Conservation (phyloP, 2,329 filamentous ascomycete genomes). For the Aspergillus brasiliensis region DNA sequence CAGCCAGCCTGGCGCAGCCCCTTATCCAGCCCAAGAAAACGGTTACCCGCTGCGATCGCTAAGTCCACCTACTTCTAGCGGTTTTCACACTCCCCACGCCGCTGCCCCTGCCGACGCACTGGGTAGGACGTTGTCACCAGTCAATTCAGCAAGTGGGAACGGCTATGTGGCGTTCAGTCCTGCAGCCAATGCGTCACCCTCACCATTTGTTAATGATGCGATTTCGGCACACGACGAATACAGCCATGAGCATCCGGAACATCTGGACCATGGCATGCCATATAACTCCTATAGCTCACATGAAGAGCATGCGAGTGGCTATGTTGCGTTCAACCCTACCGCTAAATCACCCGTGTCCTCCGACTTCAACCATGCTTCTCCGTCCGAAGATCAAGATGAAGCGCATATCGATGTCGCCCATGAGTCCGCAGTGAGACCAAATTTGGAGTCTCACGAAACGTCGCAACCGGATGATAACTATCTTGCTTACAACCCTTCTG, state of each 20-base stretch:
- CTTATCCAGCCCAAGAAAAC: constrained; percentile 12
- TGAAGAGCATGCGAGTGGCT: not conserved
- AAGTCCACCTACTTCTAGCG: constrained; percentile 14
- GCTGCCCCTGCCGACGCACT: constrained; percentile 17
- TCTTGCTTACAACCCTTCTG: not conserved
- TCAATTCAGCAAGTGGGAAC: not conserved
- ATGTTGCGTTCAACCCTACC: constrained; percentile 24
- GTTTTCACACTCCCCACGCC: constrained; percentile 16
- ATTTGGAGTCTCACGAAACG: not conserved
- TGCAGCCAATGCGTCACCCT: too few relatives aligned
- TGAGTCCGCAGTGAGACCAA: not conserved
- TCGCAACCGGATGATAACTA: not conserved
- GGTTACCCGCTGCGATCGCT: constrained; percentile 21
- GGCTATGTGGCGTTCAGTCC: constrained; percentile 1
- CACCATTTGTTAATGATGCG: too few relatives aligned
- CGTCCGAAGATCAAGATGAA: not conserved
- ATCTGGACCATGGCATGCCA: too few relatives aligned
- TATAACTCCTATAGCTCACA: too few relatives aligned
- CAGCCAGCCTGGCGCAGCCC: constrained; percentile 7
- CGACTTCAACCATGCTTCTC: not conserved
- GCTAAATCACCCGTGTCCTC: not conserved
- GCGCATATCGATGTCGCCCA: not conserved
- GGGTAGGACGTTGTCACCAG: constrained; percentile 21
- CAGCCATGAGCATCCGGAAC: too few relatives aligned
- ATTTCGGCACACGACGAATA: too few relatives aligned